phyloP scores from a whole-genome alignment of 225 moss, liverwort and hornwort genomes.

The Anthoceros angustus region DNA sequence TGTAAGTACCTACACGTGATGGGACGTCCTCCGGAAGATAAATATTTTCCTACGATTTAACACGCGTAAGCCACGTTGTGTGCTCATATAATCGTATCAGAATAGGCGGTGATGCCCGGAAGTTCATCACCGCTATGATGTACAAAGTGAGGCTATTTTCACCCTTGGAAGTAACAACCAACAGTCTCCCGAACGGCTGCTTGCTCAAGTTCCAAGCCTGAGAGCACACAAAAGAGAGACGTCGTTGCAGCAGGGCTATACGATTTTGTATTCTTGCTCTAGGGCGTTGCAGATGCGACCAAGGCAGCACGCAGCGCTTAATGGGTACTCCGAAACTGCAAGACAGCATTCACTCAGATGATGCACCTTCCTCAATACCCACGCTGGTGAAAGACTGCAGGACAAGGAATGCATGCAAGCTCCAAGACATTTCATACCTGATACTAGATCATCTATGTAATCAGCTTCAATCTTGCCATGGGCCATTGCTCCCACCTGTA shows the following conservation, averaged over 20 bases:
- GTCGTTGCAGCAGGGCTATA: conserved; percentile 9
- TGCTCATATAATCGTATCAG: too few species aligned
- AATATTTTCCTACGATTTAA: too few species aligned
- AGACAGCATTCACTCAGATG: neutral
- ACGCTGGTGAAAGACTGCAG: neutral
- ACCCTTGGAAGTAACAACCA: too few species aligned
- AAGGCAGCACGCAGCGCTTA: conserved; percentile 95
- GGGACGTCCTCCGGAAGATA: too few species aligned
- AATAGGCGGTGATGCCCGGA: too few species aligned
- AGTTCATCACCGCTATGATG: too few species aligned
- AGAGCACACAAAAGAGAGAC: too few species aligned
- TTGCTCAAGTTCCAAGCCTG: too few species aligned
- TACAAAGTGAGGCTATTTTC: too few species aligned
- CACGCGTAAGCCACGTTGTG: too few species aligned
- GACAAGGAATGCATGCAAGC: neutral
- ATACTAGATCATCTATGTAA: conserved; percentile 86
- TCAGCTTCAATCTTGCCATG: conserved; percentile 93
- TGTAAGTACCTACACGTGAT: too few species aligned
- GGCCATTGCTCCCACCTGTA: conserved; percentile 91
- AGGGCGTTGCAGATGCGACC: conserved; percentile 85
- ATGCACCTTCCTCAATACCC: neutral
- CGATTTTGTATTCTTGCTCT: conserved; percentile 65
- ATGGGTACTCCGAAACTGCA: conserved; percentile 67
- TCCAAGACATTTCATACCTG: conserved; percentile 17
- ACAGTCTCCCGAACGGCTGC: too few species aligned